Evolutionary conservation across 768 basidiomycete species (phyloP).

Genomic region (Amanita exitialis): DNA sequence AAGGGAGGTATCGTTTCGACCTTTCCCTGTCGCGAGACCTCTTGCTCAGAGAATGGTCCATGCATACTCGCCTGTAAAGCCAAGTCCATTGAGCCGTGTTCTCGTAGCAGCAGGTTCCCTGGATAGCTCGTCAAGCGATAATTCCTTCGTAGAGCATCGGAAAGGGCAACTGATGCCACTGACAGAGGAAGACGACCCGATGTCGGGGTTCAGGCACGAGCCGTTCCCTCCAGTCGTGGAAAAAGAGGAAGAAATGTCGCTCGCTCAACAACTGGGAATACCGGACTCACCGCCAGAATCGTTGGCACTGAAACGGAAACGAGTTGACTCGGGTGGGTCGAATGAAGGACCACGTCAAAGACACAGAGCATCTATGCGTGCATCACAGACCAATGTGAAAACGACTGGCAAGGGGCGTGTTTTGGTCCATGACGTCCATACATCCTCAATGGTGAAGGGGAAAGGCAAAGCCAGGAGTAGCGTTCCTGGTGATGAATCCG

Average conservation of each 20-base stretch:
- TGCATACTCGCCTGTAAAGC: constrained; percentile 73
- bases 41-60: constrained; percentile 61
- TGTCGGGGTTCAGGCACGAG: background rate
- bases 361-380: background rate
- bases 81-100: constrained; percentile 74
- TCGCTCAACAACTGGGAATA: constrained; percentile 4
- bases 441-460: constrained; percentile 15
- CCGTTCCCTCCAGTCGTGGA: constrained; percentile 11
- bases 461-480: constrained; percentile 30
- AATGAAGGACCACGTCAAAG: background rate
- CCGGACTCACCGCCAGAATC: constrained; percentile 4
- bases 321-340: constrained; percentile 4
- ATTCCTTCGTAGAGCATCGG: constrained; percentile 6
- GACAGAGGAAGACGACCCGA: background rate
- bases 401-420: constrained; percentile 16
- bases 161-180: background rate
- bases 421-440: constrained; percentile 21
- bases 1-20: constrained; percentile 13
- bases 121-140: constrained; percentile 20
- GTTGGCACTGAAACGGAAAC: constrained; percentile 2
- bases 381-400: background rate
- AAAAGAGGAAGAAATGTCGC: constrained; percentile 4
- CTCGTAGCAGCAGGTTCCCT: constrained; percentile 63
- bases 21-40: constrained; percentile 67
- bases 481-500: background rate